Evolutionary conservation across 495 filamentous ascomycete genomes (phyloP).

Genomic region (Aspergillus cristatus): DNA sequence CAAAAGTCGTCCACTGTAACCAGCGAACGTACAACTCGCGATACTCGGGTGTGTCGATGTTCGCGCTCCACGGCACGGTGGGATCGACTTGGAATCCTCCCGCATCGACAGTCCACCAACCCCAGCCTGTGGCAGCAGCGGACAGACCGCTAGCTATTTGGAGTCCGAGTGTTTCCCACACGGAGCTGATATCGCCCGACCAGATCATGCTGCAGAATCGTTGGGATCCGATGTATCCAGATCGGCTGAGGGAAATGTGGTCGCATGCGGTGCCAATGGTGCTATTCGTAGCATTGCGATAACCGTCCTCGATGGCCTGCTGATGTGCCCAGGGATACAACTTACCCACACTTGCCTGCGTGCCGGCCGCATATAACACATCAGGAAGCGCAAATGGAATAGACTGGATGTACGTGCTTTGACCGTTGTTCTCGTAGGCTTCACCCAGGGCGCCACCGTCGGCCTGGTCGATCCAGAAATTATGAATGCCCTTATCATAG

Average conservation of each 20-base stretch:
- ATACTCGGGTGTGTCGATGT: constrained; percentile 19
- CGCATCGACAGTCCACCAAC: constrained; percentile 25
- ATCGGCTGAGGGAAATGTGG: constrained; percentile 19
- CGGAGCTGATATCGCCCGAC: constrained; percentile 21
- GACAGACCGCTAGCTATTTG: constrained; percentile 20
- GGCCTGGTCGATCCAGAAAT: constrained; percentile 37
- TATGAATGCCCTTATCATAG: constrained; percentile 45
- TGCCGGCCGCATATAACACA: constrained; percentile 18
- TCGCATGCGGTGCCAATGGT: constrained; percentile 13
- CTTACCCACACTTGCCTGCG: constrained; percentile 18
- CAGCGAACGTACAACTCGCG: constrained; percentile 22
- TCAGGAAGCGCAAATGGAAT: constrained; percentile 18
- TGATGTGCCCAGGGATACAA: constrained; percentile 25
- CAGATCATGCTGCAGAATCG: constrained; percentile 25
- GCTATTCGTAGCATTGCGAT: constrained; percentile 15
- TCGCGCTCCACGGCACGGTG: constrained; percentile 17
- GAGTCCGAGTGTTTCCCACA: constrained; percentile 20
- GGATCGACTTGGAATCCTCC: constrained; percentile 24
- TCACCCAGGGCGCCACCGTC: constrained; percentile 23
- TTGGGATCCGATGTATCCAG: constrained; percentile 23
- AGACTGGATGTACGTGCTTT: constrained; percentile 19
- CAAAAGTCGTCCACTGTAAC: constrained; percentile 22
- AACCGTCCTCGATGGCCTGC: constrained; percentile 21
- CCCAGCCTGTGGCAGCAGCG: constrained; percentile 19
- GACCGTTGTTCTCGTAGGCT: constrained; percentile 23